Base-by-base conservation (phyloP, 495 filamentous ascomycete genomes). In the Talaromyces stipitatus region DNA sequence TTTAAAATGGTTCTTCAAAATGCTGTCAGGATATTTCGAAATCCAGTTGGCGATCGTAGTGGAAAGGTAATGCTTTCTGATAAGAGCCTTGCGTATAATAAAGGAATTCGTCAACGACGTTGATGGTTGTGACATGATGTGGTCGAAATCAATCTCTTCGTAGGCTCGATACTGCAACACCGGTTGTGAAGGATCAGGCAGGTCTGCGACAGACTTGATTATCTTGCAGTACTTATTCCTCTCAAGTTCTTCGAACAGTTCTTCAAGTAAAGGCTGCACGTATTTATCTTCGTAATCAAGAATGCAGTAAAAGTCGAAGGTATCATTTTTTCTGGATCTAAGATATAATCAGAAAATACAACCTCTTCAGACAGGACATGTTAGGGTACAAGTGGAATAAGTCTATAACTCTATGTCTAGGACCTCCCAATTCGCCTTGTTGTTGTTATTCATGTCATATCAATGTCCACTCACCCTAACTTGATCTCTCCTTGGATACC, bases 31-130 rank as follows among this genome's bases (percentile, higher is more conserved):
- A 61, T 92, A 74, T 64, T 98, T 98, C 18, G 85, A 80, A 11
- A 87, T 72, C 87, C 91, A 95, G 61, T 84, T 85, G 38, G 82
- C 73, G 32, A 95, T 80, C 0, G 92, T 96, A 14, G 84, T 83
- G 4, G 85, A 81, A 3, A 98, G 79, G 66, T 90, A 96, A 67
- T 98, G 94, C 69, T 98, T 98, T 50, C 94, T 83, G 64, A 97
- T 96, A n/a, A 98, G 73, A 1, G 94, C 94, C 78, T 97, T 97
- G 63, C 94, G 91, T 69, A 96, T 92, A 63, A 96, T 83, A 66
- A 95, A 97, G 58, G 86, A 84, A 67, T 94, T 95, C 30, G 82
- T 75, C 4, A 91, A 78, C 41, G 76, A 83, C 1, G 80, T 82
- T 10, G 62, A 65, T 0, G 87, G 72, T 60, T 88, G 75, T 7